phyloP scores from a whole-genome alignment of 106 monocot species.

The Phalaenopsis aphrodite region DNA sequence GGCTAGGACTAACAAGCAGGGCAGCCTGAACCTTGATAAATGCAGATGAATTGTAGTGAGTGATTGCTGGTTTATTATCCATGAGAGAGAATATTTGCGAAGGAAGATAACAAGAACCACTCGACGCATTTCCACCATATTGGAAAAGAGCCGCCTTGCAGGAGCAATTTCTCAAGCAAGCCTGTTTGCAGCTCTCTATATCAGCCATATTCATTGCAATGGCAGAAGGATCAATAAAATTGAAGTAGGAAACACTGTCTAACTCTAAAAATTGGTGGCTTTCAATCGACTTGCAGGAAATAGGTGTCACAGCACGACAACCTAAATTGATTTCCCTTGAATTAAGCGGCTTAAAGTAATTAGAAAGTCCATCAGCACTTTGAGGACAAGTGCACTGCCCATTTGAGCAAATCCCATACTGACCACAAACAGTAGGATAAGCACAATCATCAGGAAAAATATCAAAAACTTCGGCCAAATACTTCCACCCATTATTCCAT shows the following conservation, averaged over 20 bases:
- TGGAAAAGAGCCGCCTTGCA: constrained; percentile 18
- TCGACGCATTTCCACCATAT: not conserved
- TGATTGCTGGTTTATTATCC: constrained; percentile 2
- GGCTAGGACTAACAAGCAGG: not conserved
- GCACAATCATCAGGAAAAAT: constrained; percentile 7
- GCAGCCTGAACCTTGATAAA: constrained; percentile 19
- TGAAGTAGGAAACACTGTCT: constrained; percentile 18
- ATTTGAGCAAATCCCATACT: constrained; percentile 25
- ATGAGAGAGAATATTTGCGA: constrained; percentile 20
- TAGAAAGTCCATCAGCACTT: not conserved
- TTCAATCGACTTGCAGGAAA: constrained; percentile 8
- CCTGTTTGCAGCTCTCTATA: constrained; percentile 10
- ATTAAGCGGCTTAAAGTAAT: constrained; percentile 1
- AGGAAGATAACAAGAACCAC: constrained; percentile 16
- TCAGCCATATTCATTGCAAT: not conserved
- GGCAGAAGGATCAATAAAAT: not conserved
- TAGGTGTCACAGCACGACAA: constrained; percentile 1
- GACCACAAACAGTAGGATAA: constrained; percentile 17
- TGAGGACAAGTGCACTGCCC: constrained; percentile 24
- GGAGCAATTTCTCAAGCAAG: constrained; percentile 18
- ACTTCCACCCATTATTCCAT: not conserved
- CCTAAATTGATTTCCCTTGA: constrained; percentile 6
- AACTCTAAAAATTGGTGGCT: constrained; percentile 11
- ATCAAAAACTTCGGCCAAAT: constrained; percentile 1
- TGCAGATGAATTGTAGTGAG: constrained; percentile 16